Conservation (phyloP, 331 rosid species). For the Ulmus americana region DNA sequence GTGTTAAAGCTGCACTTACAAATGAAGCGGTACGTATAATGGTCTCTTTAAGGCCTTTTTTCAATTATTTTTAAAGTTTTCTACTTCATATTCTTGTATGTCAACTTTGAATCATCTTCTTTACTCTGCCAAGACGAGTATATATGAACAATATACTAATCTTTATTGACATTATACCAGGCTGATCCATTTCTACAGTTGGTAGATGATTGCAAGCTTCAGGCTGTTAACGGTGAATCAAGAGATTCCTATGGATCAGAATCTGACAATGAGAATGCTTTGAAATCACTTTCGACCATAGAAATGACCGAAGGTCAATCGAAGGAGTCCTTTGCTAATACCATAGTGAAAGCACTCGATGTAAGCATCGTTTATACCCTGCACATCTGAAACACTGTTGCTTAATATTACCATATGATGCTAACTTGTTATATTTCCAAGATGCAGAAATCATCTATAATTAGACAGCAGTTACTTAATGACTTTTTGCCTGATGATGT, state of each 20-base stretch:
- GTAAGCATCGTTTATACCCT: conserved; percentile 13
- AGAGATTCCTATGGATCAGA: conserved; percentile 21
- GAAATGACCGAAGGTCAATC: conserved; percentile 21
- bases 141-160: background rate
- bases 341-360: conserved; percentile 27
- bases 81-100: background rate
- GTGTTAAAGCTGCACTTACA: conserved; percentile 36
- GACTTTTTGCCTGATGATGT: conserved; percentile 34
- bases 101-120: background rate
- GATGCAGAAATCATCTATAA: conserved; percentile 17
- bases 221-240: background rate
- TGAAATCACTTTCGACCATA: conserved; percentile 13
- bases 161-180: conserved; percentile 3
- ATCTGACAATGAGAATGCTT: conserved; percentile 21
- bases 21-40: conserved; percentile 28
- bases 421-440: background rate
- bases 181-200: conserved; percentile 30
- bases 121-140: background rate
- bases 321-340: conserved; percentile 26
- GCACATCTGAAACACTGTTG: background rate
- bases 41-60: background rate
- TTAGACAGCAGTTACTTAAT: conserved; percentile 26
- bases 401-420: background rate
- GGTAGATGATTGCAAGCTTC: conserved; percentile 29
- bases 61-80: background rate